phyloP scores from a whole-genome alignment of 495 filamentous ascomycete species.

The Neurospora sp. region DNA sequence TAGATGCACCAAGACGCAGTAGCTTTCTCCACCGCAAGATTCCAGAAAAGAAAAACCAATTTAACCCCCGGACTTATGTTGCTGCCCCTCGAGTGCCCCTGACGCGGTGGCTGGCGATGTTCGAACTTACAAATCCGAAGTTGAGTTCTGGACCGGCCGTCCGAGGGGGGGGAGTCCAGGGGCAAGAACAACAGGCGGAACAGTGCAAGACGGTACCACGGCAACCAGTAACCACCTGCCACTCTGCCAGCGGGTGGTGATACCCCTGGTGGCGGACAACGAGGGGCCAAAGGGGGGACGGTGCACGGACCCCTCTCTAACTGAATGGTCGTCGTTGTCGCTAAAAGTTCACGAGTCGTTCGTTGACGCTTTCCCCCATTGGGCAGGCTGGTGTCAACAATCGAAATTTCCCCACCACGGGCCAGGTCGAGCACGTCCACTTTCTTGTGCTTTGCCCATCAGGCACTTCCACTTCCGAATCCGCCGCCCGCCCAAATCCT shows the following conservation, averaged over 20 bases:
- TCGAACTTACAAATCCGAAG: not conserved
- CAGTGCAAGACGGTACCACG: not conserved
- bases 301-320: not conserved
- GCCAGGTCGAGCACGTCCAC: not conserved
- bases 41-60: not conserved
- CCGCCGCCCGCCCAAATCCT: slow-evolving; percentile 22
- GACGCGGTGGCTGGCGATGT: not conserved
- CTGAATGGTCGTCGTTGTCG: not conserved
- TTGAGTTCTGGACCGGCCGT: not conserved
- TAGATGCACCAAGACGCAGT: not conserved
- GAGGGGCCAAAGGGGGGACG: not conserved
- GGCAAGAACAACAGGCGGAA: not conserved
- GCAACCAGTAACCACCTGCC: too few relatives aligned
- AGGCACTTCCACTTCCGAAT: slow-evolving; percentile 4
- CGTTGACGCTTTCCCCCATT: slow-evolving; percentile 17
- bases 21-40: not conserved
- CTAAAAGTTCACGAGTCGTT: not conserved
- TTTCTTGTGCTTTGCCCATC: not conserved
- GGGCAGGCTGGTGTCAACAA: slow-evolving; percentile 27
- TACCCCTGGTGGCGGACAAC: not conserved
- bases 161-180: not conserved
- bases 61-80: not conserved
- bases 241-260: not conserved
- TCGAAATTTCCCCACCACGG: slow-evolving; percentile 26
- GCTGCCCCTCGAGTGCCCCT: not conserved